Conservation (phyloP, 805 yeast species). For the Dipodascopsis uninucleata region DNA sequence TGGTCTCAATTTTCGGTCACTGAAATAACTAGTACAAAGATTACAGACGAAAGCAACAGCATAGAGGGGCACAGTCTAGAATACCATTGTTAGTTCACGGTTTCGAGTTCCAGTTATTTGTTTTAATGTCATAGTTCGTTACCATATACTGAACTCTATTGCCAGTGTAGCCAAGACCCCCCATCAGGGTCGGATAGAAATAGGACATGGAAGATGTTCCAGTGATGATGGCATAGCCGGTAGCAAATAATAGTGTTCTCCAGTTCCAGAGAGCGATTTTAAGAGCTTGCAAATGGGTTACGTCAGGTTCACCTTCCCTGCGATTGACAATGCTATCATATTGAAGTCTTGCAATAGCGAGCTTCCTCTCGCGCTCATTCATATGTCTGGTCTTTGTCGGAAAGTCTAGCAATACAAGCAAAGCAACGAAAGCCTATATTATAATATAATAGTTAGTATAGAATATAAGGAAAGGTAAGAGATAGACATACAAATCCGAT, state of each 20-base stretch:
- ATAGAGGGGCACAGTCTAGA: background rate
- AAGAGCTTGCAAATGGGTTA: background rate
- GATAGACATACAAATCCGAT: background rate
- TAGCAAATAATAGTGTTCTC: background rate
- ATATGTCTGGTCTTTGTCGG: background rate
- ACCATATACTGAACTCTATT: background rate
- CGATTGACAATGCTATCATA: background rate
- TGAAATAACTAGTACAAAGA: background rate
- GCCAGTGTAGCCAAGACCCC: background rate
- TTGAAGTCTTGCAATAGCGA: background rate
- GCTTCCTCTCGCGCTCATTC: background rate
- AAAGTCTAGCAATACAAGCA: background rate
- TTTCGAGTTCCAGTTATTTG: background rate
- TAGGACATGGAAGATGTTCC: background rate
- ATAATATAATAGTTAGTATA: too few species aligned
- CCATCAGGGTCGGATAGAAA: background rate
- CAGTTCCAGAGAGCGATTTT: background rate
- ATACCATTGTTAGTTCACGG: too few species aligned
- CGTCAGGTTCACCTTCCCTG: background rate
- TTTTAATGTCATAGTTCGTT: background rate
- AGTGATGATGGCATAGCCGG: background rate
- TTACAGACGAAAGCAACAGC: background rate
- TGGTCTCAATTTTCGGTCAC: background rate
- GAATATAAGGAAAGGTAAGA: too few species aligned
- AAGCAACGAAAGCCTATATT: conserved; percentile 1